These are phyloP conservation scores for Rubroshorea leprosula DNA, from an alignment of 345 rosid genomes.

Conservation along the genomic window DNA sequence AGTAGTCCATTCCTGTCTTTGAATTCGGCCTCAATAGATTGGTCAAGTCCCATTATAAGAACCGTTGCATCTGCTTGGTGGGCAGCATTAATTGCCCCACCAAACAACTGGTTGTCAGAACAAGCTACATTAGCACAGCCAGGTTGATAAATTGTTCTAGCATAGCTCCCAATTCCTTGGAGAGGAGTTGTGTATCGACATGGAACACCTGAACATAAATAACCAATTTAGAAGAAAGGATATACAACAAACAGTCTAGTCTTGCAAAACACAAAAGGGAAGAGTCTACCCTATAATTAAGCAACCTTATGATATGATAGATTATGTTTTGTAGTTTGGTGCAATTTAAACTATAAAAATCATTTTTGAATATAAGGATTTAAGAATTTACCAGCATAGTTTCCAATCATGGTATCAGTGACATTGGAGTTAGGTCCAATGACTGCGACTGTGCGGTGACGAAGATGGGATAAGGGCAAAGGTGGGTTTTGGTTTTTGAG, in stretches of 20 bases:
- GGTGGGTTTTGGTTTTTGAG: constrained; percentile 24
- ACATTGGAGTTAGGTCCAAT: constrained; percentile 42
- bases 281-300: no score
- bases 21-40: constrained; percentile 30
- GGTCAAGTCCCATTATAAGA: constrained; percentile 33
- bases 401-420: constrained; percentile 32
- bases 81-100: constrained; percentile 19
- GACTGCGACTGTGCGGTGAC: constrained; percentile 21
- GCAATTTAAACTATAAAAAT: no score
- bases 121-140: constrained; percentile 31
- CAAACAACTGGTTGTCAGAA: constrained; percentile 6
- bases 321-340: no score
- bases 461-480: constrained; percentile 28
- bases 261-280: no score
- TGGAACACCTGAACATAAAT: constrained; percentile 22
- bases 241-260: no score
- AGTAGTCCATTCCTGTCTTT: constrained; percentile 32
- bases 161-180: constrained; percentile 31
- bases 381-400: constrained; percentile 28
- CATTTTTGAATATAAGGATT: neutral
- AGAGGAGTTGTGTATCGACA: constrained; percentile 39
- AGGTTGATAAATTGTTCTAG: constrained; percentile 1
- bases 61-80: constrained; percentile 22
- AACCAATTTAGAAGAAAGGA: neutral
- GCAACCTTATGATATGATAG: no score